Evolutionary conservation across 371 early-diverging fungal genomes (phyloP).

Genomic region (Enterocytospora artemiae): DNA sequence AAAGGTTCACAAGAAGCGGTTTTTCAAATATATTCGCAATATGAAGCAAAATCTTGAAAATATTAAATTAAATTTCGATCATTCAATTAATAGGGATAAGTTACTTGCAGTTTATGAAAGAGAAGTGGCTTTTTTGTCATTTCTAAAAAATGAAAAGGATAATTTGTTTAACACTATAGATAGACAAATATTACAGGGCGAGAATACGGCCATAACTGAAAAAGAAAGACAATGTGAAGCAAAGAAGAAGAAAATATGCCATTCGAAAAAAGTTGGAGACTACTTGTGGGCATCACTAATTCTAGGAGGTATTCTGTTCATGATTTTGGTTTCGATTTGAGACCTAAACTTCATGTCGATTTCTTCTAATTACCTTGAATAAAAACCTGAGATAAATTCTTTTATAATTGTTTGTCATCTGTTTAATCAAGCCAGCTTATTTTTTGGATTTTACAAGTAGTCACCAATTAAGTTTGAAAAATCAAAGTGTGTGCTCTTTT

Average conservation of each 20-base stretch:
- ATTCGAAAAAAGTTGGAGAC: conserved; percentile 3
- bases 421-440: too few species aligned
- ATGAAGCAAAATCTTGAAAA: conserved; percentile 29
- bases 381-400: too few species aligned
- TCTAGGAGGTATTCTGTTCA: neutral
- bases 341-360: neutral
- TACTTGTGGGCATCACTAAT: neutral
- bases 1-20: conserved; percentile 30
- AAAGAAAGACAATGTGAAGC: conserved; percentile 17
- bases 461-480: too few species aligned
- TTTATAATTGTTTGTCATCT: too few species aligned
- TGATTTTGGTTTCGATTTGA: conserved; percentile 1
- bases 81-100: conserved; percentile 12
- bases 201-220: neutral
- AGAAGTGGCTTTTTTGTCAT: conserved; percentile 12
- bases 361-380: too few species aligned
- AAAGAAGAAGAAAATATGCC: conserved; percentile 12
- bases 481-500: too few species aligned
- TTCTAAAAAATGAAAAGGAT: conserved; percentile 27
- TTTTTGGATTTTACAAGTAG: too few species aligned
- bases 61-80: conserved; percentile 8
- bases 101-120: conserved; percentile 23
- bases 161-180: conserved; percentile 4
- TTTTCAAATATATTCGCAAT: conserved; percentile 21
- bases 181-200: neutral